A percentile compares a stretch with the other conserved stretches of the same genome.
These are phyloP conservation scores for Davidsoniella australis DNA, from an alignment of 2,329 filamentous ascomycete genomes.

Conservation along the genomic window DNA sequence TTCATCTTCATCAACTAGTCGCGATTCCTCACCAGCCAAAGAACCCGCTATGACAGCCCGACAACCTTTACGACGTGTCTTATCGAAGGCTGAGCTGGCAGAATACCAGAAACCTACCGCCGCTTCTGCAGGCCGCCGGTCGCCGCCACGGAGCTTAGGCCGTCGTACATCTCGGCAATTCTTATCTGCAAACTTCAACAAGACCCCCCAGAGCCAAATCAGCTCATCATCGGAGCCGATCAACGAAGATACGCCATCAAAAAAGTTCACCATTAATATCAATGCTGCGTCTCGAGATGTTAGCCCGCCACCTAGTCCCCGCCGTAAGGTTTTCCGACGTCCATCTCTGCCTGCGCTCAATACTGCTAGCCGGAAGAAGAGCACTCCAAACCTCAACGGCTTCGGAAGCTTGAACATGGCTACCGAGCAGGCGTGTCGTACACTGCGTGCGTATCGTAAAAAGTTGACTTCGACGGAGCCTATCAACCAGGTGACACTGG, in stretches of 20 bases:
- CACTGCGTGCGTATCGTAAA: slow-evolving; percentile 44
- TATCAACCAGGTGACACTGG: slow-evolving; percentile 39
- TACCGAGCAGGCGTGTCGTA: slow-evolving; percentile 47
- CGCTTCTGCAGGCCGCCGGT: slow-evolving; percentile 27
- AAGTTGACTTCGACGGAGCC: slow-evolving; percentile 40
- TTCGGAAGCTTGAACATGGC: slow-evolving; percentile 43
- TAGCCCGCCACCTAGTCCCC: slow-evolving; percentile 35
- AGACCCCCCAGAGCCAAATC: slow-evolving; percentile 23
- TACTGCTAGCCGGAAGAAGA: slow-evolving; percentile 30
- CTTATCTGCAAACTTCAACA: slow-evolving; percentile 14
- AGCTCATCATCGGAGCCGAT: slow-evolving; percentile 25
- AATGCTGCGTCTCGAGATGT: slow-evolving; percentile 19
- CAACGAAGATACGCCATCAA: slow-evolving; percentile 30
- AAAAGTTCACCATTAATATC: slow-evolving; percentile 24
- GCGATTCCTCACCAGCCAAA: slow-evolving; percentile 39
- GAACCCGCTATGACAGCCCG: slow-evolving; percentile 30
- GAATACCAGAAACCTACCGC: slow-evolving; percentile 44
- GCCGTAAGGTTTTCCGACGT: slow-evolving; percentile 27
- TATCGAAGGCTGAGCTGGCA: slow-evolving; percentile 74
- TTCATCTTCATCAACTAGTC: slow-evolving; percentile 24
- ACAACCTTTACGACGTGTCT: slow-evolving; percentile 65
- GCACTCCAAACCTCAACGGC: slow-evolving; percentile 29
- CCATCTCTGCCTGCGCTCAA: slow-evolving; percentile 38
- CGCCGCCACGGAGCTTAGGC: slow-evolving; percentile 36
- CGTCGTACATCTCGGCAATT: slow-evolving; percentile 33